Evolutionary conservation across 2,329 filamentous ascomycete species (phyloP), one percentile per base, ranked within the genome.

Genomic region (Phialophora macrospora): DNA sequence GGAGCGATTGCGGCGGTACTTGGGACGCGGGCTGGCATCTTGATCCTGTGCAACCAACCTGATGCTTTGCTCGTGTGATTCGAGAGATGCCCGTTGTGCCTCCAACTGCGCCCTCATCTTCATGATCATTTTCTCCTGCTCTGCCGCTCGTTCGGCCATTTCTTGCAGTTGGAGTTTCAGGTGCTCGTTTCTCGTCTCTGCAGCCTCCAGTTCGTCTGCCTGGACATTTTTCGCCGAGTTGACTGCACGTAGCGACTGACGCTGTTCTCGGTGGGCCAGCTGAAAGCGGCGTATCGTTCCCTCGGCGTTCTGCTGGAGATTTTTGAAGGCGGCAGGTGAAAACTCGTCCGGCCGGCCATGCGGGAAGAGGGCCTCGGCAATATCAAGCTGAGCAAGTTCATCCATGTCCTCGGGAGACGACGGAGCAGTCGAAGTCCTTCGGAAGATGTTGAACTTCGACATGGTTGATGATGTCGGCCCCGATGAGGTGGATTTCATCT

Each of bases 81-180:
- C 62, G n/a, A 63, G 60, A 32, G 65, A 64, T 28, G 49, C n/a
- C 63, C 59, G 63, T 59, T 63, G 65, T 68, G 61, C 55, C 41
- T 81, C 79, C 6, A 85, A 70, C 65, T 84, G 80, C 34, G 80
- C 77, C 0, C 79, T 79, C 71, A 86, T 76, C 41, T 81, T 80
- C 66, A 80, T 78, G 77, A 87, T 86, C 57, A 83, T 81, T 70
- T 80, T 80, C 65, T 87, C 84, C 72, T 87, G 85, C 71, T 87
- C 82, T 17, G 79, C 75, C 1, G 83, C 82, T 66, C 82, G 81
- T 38, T 80, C 80, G 4, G 85, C 84, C 80, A 88, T 84, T 44
- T 84, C 84, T 73, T 87, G 83, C 22, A 89, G 78, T 74, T 88
- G 87, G 68, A 83, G 79, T 75, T 87, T 88, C 60, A 88, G 76